phyloP scores from a whole-genome alignment of 1,284 basidiomycete genomes.

The Cutaneotrichosporon mucoides region DNA sequence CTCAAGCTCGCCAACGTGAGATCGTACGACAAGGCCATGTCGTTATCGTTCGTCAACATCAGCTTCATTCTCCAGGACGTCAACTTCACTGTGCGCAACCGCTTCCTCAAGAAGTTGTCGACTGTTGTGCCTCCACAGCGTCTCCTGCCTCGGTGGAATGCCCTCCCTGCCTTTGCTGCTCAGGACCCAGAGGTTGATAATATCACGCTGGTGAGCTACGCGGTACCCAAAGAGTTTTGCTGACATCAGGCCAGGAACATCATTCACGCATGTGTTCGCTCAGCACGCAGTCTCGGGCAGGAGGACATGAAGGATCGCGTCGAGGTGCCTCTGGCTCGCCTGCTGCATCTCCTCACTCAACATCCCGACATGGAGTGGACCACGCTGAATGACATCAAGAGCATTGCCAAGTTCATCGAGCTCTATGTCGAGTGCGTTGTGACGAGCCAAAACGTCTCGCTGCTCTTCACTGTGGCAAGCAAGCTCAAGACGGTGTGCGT shows the following conservation, averaged over 20 bases:
- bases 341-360: conserved; percentile 83
- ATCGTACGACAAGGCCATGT: conserved; percentile 60
- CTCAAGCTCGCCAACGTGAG: conserved; percentile 70
- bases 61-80: conserved; percentile 80
- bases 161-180: conserved; percentile 80
- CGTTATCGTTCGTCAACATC: conserved; percentile 63
- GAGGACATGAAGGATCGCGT: conserved; percentile 64
- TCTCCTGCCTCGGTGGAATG: conserved; percentile 69
- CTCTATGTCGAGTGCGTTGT: conserved; percentile 79
- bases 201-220: conserved; percentile 10
- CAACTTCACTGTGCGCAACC: conserved; percentile 76
- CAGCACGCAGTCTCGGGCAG: conserved; percentile 30
- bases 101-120: conserved; percentile 72
- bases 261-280: conserved; percentile 15
- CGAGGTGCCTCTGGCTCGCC: conserved; percentile 76
- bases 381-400: conserved; percentile 58
- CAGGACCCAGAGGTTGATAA: conserved; percentile 88
- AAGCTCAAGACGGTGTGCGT: conserved; percentile 80
- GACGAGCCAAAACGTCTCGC: conserved; percentile 69
- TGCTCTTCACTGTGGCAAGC: conserved; percentile 76
- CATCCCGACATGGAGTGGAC: conserved; percentile 60
- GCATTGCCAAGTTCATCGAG: conserved; percentile 79
- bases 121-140: conserved; percentile 60
- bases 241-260: conserved; percentile 18
- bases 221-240: too few relatives aligned